phyloP scores from a whole-genome alignment of 331 rosid genomes.

The Telfairia occidentalis region DNA sequence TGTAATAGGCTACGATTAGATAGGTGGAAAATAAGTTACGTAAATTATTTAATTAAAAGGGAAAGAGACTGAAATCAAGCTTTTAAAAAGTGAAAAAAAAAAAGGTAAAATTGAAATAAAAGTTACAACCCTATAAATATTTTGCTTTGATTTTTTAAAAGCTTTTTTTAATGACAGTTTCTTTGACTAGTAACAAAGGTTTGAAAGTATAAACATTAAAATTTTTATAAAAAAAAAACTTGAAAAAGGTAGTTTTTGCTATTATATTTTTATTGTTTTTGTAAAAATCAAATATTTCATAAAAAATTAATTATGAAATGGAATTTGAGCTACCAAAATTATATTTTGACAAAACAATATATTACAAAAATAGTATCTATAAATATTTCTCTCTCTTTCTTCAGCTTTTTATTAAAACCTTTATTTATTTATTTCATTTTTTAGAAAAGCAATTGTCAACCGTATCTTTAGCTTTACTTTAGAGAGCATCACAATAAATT shows the following conservation, averaged over 20 bases:
- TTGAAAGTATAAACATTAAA: too few relatives aligned
- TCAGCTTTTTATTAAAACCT: neutral
- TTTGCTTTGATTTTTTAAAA: neutral
- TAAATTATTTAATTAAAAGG: neutral
- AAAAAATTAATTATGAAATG: neutral
- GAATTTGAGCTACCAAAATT: neutral
- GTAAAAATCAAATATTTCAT: neutral
- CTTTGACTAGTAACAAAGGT: neutral
- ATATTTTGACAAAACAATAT: neutral
- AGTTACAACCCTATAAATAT: neutral
- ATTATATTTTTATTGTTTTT: too few relatives aligned
- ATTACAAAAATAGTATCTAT: neutral
- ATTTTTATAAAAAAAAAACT: too few relatives aligned
- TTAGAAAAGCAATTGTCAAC: neutral
- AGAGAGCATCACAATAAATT: constrained; percentile 2
- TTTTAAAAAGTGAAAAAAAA: neutral
- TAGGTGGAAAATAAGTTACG: neutral
- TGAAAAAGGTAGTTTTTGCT: too few relatives aligned
- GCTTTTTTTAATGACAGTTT: neutral
- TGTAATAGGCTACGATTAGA: neutral
- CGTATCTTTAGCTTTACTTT: neutral
- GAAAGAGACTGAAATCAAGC: neutral
- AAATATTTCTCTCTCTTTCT: neutral
- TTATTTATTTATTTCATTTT: neutral
- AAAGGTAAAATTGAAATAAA: neutral